Base-by-base conservation (phyloP, 164 flowering plant genomes). In the Dillenia turbinata region DNA sequence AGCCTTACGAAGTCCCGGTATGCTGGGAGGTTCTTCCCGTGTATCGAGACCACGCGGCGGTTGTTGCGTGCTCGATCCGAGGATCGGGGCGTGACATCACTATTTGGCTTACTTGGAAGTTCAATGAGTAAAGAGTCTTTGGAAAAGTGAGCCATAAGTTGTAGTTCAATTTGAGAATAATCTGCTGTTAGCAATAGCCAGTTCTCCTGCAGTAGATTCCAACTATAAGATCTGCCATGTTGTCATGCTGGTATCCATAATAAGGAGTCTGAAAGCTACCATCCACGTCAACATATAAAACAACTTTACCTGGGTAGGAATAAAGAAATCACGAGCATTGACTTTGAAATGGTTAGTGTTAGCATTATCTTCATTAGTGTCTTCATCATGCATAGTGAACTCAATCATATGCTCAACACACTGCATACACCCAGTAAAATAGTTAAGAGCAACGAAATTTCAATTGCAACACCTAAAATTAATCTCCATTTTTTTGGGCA, bases 131-230 rank as follows among this genome's bases (percentile, higher is more conserved):
- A 69, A 47, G 85, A 54, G 66, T 95, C 99, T 65, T 76, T 75
- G 9, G 99, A 90, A 78, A 95, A 95, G 74, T 95, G 97, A 66
- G 99, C 99, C 99, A 95, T 95, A 56, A 95, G 71, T 52, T 97
- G 83, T 64, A 95, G 69, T 73, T 95, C 99, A 72, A 92, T 95
- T 77, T 95, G 97, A 66, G 94, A 95, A 79, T 95, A 95, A 73
- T 95, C 99, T 43, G 97, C 97, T 17, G 97, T 75, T 61, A 95
- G 65, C 48, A 92, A 75, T 47, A 95, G 59, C 97, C 97, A 90
- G 60, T 83, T 75, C 0, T 95, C 97, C 99, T 95, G 88, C 61
- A 77, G 67, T 49, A 54, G 63, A 50, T 12, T 33, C 22, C 49
- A 66, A 12, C 49, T 33, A 19, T 56, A 40, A 60, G 59, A 50